phyloP scores from a whole-genome alignment of 2,329 filamentous ascomycete species.

The Aaosphaeria pasadenensis region DNA sequence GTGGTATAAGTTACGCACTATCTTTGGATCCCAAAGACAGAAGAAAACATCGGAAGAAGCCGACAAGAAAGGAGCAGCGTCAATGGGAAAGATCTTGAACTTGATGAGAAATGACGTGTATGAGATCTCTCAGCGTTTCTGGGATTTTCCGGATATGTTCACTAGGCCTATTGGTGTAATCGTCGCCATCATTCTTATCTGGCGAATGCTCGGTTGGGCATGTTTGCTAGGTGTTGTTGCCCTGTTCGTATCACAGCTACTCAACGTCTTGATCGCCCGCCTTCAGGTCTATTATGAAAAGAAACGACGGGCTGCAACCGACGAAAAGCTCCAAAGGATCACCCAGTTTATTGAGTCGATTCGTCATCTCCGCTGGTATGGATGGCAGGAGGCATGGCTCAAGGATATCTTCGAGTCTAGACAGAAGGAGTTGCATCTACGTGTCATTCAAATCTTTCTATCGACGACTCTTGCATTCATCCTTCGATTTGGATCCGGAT shows the following conservation, averaged over 20 bases:
- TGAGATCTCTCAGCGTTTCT: slow-evolving; percentile 76
- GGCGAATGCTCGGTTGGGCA: slow-evolving; percentile 75
- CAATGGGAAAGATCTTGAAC: slow-evolving; percentile 88
- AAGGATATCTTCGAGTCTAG: slow-evolving; percentile 65
- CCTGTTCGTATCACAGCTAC: slow-evolving; percentile 63
- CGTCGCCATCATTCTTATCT: slow-evolving; percentile 70
- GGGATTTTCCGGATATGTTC: slow-evolving; percentile 77
- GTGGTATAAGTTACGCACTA: slow-evolving; percentile 4
- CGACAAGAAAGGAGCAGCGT: slow-evolving; percentile 58
- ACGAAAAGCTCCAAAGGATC: slow-evolving; percentile 74
- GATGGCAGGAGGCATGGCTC: slow-evolving; percentile 77
- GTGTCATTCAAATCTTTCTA: slow-evolving; percentile 63
- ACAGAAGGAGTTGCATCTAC: slow-evolving; percentile 63
- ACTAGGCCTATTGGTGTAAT: slow-evolving; percentile 75
- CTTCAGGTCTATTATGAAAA: slow-evolving; percentile 67
- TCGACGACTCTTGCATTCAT: slow-evolving; percentile 62
- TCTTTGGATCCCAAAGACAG: slow-evolving; percentile 13
- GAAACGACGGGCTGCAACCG: slow-evolving; percentile 69
- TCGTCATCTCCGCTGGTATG: slow-evolving; percentile 76
- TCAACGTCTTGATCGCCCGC: slow-evolving; percentile 68
- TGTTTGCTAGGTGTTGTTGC: slow-evolving; percentile 72
- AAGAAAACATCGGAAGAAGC: slow-evolving; percentile 16
- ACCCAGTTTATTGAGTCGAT: slow-evolving; percentile 86
- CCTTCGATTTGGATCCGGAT: slow-evolving; percentile 67
- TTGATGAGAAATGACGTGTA: slow-evolving; percentile 75